Conservation (phyloP, 495 filamentous ascomycete species). For the Astrothelium subdiscretum region DNA sequence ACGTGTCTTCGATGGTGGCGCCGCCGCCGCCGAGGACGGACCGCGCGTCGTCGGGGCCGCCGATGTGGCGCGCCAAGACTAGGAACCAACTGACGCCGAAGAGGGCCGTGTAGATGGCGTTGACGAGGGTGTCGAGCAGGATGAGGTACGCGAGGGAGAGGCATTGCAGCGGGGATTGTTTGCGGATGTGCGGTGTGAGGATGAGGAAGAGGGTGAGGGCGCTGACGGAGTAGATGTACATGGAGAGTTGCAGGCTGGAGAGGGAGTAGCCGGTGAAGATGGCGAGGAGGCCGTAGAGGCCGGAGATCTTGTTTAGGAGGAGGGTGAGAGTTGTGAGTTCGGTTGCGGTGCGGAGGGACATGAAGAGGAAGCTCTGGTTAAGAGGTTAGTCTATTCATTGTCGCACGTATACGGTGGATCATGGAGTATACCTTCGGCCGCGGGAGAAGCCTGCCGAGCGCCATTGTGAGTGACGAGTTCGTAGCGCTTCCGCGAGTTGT, state of each 20-base stretch:
- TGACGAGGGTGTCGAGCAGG: slow-evolving; percentile 65
- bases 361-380: slow-evolving; percentile 62
- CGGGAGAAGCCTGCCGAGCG: slow-evolving; percentile 1
- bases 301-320: slow-evolving; percentile 78
- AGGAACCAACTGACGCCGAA: slow-evolving; percentile 81
- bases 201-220: slow-evolving; percentile 48
- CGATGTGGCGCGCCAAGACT: slow-evolving; percentile 43
- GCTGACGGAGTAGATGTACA: slow-evolving; percentile 71
- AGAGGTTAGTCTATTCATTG: slow-evolving; percentile 5
- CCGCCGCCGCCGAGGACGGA: slow-evolving; percentile 21
- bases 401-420: background rate
- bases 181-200: slow-evolving; percentile 48
- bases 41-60: slow-evolving; percentile 25
- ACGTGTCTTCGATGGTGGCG: slow-evolving; percentile 48
- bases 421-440: background rate
- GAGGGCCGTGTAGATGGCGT: slow-evolving; percentile 61
- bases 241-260: slow-evolving; percentile 28
- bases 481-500: background rate
- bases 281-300: slow-evolving; percentile 78
- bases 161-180: slow-evolving; percentile 18
- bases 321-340: slow-evolving; percentile 69
- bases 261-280: slow-evolving; percentile 37
- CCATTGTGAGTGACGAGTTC: background rate
- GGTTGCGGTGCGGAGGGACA: slow-evolving; percentile 74
- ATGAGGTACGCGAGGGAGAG: slow-evolving; percentile 44